Evolutionary conservation across 1,284 basidiomycete species (phyloP).

Genomic region (Tremellales sp.): DNA sequence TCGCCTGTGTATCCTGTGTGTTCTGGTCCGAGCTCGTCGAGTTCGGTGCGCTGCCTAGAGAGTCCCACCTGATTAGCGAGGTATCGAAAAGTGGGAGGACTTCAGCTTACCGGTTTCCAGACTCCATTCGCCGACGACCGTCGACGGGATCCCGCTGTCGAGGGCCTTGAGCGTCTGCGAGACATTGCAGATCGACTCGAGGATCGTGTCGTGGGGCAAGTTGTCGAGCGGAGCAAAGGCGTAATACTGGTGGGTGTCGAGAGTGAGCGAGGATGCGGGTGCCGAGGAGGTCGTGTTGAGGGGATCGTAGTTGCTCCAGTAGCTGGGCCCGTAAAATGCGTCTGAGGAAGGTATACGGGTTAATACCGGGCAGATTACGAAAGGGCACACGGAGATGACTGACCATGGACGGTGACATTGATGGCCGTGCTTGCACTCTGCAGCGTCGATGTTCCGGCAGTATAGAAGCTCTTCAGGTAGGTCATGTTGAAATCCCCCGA

Average conservation of each 20-base stretch:
- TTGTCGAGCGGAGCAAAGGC: slow-evolving; percentile 36
- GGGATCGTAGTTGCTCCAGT: slow-evolving; percentile 37
- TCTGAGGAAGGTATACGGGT: slow-evolving; percentile 11
- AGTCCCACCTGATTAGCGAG: not conserved
- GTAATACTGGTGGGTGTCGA: slow-evolving; percentile 44
- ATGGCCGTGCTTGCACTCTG: slow-evolving; percentile 8
- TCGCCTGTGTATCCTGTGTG: slow-evolving; percentile 19
- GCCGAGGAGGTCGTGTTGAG: slow-evolving; percentile 10
- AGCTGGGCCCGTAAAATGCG: slow-evolving; percentile 37
- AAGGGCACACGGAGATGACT: slow-evolving; percentile 3
- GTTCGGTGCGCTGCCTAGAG: slow-evolving; percentile 17
- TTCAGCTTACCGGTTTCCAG: slow-evolving; percentile 30
- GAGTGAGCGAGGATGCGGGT: slow-evolving; percentile 15
- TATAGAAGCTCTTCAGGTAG: slow-evolving; percentile 27
- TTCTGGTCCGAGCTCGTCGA: slow-evolving; percentile 14
- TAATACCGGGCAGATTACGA: not conserved
- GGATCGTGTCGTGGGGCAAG: slow-evolving; percentile 30
- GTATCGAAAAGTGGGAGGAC: not conserved
- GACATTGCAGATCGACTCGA: slow-evolving; percentile 38
- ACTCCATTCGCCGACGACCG: slow-evolving; percentile 42
- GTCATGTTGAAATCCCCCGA: slow-evolving; percentile 23
- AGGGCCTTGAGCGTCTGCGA: slow-evolving; percentile 29
- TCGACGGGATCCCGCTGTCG: slow-evolving; percentile 12
- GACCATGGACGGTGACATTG: slow-evolving; percentile 29
- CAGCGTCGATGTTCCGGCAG: slow-evolving; percentile 8